These are phyloP conservation scores for Carex kokanica DNA, from an alignment of 176 grass and related monocot species.

Conservation along the genomic window DNA sequence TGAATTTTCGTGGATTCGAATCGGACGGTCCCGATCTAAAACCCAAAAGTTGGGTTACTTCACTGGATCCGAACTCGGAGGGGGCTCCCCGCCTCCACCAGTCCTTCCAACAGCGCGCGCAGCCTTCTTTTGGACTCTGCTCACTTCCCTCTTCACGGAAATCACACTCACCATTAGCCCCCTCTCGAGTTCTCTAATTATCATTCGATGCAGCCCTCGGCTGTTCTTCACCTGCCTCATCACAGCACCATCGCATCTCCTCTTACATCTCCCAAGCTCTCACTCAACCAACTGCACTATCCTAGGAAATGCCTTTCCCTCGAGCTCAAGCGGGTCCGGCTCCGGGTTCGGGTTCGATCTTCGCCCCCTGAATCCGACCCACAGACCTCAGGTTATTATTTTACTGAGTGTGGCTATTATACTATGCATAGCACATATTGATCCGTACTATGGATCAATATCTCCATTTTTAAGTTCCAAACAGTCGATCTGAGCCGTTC, in stretches of 20 bases:
- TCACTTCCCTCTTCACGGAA: neutral
- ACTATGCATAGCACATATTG: too few species aligned
- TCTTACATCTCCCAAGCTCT: neutral
- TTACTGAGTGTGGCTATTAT: too few species aligned
- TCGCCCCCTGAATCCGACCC: constrained; percentile 16
- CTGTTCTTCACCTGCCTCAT: neutral
- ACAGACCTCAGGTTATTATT: constrained; percentile 7
- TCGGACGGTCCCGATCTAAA: too few species aligned
- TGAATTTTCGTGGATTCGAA: too few species aligned
- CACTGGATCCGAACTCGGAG: too few species aligned
- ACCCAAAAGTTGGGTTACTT: too few species aligned
- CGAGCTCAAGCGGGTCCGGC: neutral
- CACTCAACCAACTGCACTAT: constrained; percentile 3
- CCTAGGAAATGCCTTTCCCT: constrained; percentile 7
- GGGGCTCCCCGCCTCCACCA: neutral
- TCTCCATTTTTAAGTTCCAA: too few species aligned
- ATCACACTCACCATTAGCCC: neutral
- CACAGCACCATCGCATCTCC: constrained; percentile 13
- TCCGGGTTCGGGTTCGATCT: neutral
- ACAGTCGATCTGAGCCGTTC: too few species aligned
- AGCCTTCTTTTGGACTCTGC: neutral
- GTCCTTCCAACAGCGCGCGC: neutral
- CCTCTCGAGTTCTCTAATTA: neutral
- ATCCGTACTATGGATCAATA: too few species aligned
- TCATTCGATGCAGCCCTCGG: constrained; percentile 23